These are phyloP conservation scores for Blastobotrys parvus DNA, from an alignment of 805 yeast genomes.

Conservation along the genomic window DNA sequence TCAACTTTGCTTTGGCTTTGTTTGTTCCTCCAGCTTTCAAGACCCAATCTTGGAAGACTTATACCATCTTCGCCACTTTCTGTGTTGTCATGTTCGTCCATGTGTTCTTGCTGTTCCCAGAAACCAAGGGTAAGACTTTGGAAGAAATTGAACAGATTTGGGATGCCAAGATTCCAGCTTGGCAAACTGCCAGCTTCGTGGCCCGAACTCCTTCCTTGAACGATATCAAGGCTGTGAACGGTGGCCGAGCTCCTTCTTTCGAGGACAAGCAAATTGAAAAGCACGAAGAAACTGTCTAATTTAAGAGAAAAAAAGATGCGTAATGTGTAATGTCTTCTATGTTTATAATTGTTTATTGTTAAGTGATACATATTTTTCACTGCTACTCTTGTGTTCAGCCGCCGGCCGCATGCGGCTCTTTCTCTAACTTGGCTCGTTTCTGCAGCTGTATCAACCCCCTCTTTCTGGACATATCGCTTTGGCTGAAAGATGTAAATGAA, in stretches of 20 bases:
- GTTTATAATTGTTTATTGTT: too few species aligned
- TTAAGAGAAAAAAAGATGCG: too few species aligned
- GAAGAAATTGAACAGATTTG: slow-evolving; percentile 37
- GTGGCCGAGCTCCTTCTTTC: slow-evolving; percentile 24
- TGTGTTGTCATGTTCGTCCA: slow-evolving; percentile 42
- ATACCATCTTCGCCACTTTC: slow-evolving; percentile 47
- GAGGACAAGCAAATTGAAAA: slow-evolving; percentile 8
- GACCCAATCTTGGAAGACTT: slow-evolving; percentile 46
- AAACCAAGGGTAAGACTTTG: slow-evolving; percentile 28
- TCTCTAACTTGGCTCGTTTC: too few species aligned
- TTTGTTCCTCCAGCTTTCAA: slow-evolving; percentile 43
- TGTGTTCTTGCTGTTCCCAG: slow-evolving; percentile 25
- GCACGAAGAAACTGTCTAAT: slow-evolving; percentile 1
- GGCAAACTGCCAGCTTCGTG: slow-evolving; percentile 57
- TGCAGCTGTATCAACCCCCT: too few species aligned
- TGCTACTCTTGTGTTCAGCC: too few species aligned
- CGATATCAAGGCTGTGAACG: slow-evolving; percentile 22
- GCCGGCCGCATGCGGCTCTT: too few species aligned
- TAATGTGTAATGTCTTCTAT: too few species aligned
- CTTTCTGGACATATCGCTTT: too few species aligned
- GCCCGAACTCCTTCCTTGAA: slow-evolving; percentile 12
- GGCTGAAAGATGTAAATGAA: too few species aligned
- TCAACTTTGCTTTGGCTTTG: slow-evolving; percentile 47
- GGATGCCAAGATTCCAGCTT: slow-evolving; percentile 48
- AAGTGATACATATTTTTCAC: too few species aligned